Evolutionary conservation across 2,329 filamentous ascomycete genomes (phyloP).

Genomic region (Pseudogymnoascus sp.): DNA sequence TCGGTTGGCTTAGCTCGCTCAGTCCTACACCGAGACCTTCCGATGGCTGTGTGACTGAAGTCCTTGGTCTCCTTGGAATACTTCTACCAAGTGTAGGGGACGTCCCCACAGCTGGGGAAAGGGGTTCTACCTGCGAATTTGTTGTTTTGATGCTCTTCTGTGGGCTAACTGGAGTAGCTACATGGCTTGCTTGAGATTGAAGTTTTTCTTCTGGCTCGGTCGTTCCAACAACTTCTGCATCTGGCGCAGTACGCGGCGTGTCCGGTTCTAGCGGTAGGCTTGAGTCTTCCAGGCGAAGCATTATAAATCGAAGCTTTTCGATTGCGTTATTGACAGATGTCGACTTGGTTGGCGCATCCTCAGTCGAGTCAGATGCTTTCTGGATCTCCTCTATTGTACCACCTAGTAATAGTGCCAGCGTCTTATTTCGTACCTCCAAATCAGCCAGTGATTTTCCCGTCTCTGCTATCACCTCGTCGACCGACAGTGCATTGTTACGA

Average conservation of each 20-base stretch:
- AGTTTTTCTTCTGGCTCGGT: background rate
- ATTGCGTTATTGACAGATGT: constrained; percentile 50
- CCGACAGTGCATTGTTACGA: constrained; percentile 24
- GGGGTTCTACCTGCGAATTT: background rate
- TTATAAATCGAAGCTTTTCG: constrained; percentile 60
- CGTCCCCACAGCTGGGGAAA: background rate
- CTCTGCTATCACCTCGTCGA: constrained; percentile 25
- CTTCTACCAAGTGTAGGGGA: background rate
- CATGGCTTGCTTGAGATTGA: background rate
- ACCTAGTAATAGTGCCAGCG: constrained; percentile 61
- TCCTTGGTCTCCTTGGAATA: background rate
- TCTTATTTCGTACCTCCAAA: constrained; percentile 59
- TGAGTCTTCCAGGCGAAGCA: constrained; percentile 53
- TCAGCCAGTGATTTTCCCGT: constrained; percentile 37
- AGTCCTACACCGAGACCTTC: background rate
- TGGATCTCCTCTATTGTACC: constrained; percentile 58
- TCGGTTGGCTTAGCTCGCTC: constrained; percentile 18
- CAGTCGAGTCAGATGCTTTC: constrained; percentile 46
- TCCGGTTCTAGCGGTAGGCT: constrained; percentile 41
- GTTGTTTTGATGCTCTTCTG: background rate
- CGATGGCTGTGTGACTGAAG: background rate
- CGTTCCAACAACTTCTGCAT: background rate
- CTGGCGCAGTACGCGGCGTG: constrained; percentile 10
- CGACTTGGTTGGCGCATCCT: constrained; percentile 35
- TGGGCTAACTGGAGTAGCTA: background rate